These are phyloP conservation scores for Cinnamomum micranthum DNA, from an alignment of 164 flowering plant genomes.

Conservation along the genomic window DNA sequence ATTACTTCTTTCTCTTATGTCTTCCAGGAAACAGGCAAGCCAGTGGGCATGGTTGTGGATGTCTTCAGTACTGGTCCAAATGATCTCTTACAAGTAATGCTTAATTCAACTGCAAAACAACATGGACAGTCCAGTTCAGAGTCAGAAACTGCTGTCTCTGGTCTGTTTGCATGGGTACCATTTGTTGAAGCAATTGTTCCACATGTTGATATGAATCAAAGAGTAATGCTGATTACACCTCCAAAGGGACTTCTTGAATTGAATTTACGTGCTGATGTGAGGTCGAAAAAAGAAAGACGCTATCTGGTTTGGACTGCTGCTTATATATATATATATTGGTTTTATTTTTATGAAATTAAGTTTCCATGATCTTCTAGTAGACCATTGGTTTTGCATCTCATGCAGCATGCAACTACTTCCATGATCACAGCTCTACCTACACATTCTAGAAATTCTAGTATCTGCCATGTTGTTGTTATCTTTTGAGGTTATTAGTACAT, in stretches of 20 bases:
- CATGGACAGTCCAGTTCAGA: slow-evolving; percentile 28
- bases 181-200: slow-evolving; percentile 98
- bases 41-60: slow-evolving; percentile 70
- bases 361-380: background rate
- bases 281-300: slow-evolving; percentile 91
- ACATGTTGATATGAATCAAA: slow-evolving; percentile 55
- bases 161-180: slow-evolving; percentile 70
- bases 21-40: slow-evolving; percentile 73
- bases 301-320: slow-evolving; percentile 64
- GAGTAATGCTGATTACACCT: slow-evolving; percentile 86
- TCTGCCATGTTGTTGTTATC: no score
- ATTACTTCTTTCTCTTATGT: slow-evolving; percentile 1
- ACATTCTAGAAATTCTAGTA: no score
- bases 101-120: slow-evolving; percentile 30
- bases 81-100: slow-evolving; percentile 78
- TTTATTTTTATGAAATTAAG: background rate
- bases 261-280: slow-evolving; percentile 59
- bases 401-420: background rate
- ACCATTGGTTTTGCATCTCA: background rate
- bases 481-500: no score
- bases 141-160: slow-evolving; percentile 33
- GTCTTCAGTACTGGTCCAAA: slow-evolving; percentile 62
- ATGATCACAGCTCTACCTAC: background rate
- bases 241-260: slow-evolving; percentile 90
- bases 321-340: background rate